phyloP scores from a whole-genome alignment of 176 grass and related monocot species.

The Eragrostis curvula region DNA sequence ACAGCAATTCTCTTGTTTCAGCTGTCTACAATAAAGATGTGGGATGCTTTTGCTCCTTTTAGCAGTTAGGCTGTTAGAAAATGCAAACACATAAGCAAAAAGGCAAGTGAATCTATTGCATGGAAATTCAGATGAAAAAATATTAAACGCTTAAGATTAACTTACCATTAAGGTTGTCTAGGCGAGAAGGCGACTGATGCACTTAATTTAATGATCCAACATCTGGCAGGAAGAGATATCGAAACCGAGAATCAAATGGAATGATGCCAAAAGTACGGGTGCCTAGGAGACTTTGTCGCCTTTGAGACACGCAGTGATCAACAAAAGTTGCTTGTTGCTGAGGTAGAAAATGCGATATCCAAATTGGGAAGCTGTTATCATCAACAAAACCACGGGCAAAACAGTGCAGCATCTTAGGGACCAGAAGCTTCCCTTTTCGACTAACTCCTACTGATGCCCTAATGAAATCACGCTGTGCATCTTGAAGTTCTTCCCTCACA shows the following conservation, averaged over 20 bases:
- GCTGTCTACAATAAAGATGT: background rate
- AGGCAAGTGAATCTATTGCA: background rate
- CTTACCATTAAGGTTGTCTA: slow-evolving; percentile 36
- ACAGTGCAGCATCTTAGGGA: slow-evolving; percentile 88
- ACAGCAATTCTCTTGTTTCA: background rate
- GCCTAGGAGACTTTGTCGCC: slow-evolving; percentile 77
- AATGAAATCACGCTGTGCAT: slow-evolving; percentile 78
- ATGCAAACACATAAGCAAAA: background rate
- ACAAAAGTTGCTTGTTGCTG: slow-evolving; percentile 86
- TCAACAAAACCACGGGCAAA: slow-evolving; percentile 84
- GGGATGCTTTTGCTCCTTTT: background rate
- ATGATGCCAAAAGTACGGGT: slow-evolving; percentile 75
- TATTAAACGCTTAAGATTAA: background rate
- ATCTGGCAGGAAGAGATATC: slow-evolving; percentile 89
- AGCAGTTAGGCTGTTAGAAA: slow-evolving; percentile 10
- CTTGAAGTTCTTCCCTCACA: slow-evolving; percentile 86
- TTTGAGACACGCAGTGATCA: slow-evolving; percentile 77
- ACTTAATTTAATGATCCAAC: slow-evolving; percentile 34
- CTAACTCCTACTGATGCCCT: slow-evolving; percentile 87
- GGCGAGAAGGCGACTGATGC: background rate
- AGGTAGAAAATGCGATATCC: slow-evolving; percentile 87
- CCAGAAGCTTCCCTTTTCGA: slow-evolving; percentile 84
- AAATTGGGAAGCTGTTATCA: slow-evolving; percentile 72
- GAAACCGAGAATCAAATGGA: slow-evolving; percentile 88
- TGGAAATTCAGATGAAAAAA: background rate